Base-by-base conservation (phyloP, 2,329 filamentous ascomycete genomes). In the Xenosphaeropsis pyriputrescens region DNA sequence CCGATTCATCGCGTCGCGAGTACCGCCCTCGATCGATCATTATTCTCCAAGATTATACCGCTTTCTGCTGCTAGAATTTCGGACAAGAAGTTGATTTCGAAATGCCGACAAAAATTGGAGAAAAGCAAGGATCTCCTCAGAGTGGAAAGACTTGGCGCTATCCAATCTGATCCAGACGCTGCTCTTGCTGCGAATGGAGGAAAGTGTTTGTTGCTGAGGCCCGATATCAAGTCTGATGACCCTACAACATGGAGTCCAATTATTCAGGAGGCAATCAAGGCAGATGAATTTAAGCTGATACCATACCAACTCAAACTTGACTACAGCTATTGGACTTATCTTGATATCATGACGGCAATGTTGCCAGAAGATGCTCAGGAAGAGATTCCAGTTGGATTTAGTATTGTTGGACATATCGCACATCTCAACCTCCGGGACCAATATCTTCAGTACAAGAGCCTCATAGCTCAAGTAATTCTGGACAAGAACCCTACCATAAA, bases 301-400 rank as follows among this genome's bases (percentile, higher is more conserved):
- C 80, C 85, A 1, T 95, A 80, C 57, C 68, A 82, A 43, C 60
- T 96, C 40, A 62, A 72, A 29, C 67, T 96, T 41, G 75, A 79
- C 47, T 98, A 98, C 59, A 71, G 81, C 49, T 79, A 88, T 59
- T 96, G 86, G 85, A 79, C 67, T 36, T 89, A 93, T 55, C 79
- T 80, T 43, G 88, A 96, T 48, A 81, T 98, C 30, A 83, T 95
- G 53, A 67, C 67, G 35, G 75, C 85, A 3, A 74, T 95, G 39
- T 67, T 98, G 1, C 88, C 88, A 0, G 77, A 86, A 46, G 78
- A 85, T 35, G 67, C 82, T 17, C 75, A 86, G 46, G 77, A 79
- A 31, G 86, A 93, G 45, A 76, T 91, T 22, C 89, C 88, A 2
- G 73, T 75, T 22, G 85, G 86, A 35, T 96, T 93, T 64, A 85